These are phyloP conservation scores for Polyporus arcularius DNA, from an alignment of 768 basidiomycete species.

Conservation along the genomic window DNA sequence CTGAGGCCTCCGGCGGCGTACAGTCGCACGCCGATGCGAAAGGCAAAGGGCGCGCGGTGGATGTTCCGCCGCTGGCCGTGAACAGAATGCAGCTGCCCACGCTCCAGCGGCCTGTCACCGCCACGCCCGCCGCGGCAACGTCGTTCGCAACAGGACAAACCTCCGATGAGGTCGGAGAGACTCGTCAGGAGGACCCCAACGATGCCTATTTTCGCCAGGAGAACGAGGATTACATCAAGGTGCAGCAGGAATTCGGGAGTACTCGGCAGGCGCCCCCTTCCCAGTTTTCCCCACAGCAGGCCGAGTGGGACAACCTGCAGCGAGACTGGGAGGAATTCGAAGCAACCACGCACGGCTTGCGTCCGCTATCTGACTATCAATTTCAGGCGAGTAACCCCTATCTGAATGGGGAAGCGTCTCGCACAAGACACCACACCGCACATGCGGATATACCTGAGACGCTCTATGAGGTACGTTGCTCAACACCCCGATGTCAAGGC, in stretches of 20 bases:
- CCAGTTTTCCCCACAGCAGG: conserved; percentile 22
- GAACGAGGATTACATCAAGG: conserved; percentile 35
- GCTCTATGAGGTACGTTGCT: conserved; percentile 40
- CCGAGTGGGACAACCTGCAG: conserved; percentile 70
- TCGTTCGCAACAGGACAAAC: not conserved
- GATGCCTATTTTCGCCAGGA: conserved; percentile 35
- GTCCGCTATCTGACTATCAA: conserved; percentile 56
- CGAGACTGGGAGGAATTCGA: conserved; percentile 82
- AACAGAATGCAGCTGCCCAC: conserved; percentile 10
- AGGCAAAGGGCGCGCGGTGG: conserved; percentile 56
- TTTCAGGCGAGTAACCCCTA: conserved; percentile 85
- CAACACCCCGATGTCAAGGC: not conserved
- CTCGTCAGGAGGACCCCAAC: conserved; percentile 14
- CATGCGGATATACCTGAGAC: conserved; percentile 31
- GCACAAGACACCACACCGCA: conserved; percentile 47
- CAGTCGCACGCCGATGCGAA: conserved; percentile 47
- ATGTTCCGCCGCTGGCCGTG: not conserved
- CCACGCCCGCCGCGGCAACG: not conserved
- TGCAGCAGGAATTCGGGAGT: conserved; percentile 13
- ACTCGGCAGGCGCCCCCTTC: conserved; percentile 4
- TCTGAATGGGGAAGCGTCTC: conserved; percentile 57
- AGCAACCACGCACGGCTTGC: conserved; percentile 67
- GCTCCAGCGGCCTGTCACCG: conserved; percentile 10
- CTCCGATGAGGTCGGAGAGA: not conserved
- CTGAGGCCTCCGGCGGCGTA: conserved; percentile 24